These are phyloP conservation scores for Bondarzewia mesenterica DNA, from an alignment of 1,284 basidiomycete species.

Conservation along the genomic window DNA sequence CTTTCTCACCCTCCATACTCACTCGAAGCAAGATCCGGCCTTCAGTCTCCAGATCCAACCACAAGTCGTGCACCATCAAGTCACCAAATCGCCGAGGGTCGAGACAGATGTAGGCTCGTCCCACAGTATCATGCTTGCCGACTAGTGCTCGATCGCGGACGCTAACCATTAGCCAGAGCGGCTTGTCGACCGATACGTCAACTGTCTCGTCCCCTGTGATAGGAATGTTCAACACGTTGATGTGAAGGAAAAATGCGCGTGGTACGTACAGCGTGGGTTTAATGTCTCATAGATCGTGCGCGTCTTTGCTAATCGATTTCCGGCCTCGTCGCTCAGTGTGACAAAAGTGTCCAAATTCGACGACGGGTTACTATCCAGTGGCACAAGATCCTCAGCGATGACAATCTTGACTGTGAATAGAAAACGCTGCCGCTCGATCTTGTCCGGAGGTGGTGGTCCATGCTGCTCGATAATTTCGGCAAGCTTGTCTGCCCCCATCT, in stretches of 20 bases:
- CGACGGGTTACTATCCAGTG: slow-evolving; percentile 63
- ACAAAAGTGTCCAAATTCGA: slow-evolving; percentile 85
- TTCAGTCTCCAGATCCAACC: slow-evolving; percentile 86
- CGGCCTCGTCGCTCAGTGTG: slow-evolving; percentile 89
- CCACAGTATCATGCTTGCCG: slow-evolving; percentile 87
- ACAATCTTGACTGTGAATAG: slow-evolving; percentile 94
- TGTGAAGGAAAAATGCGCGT: slow-evolving; percentile 20
- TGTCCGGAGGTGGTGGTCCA: slow-evolving; percentile 65
- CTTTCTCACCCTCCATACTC: slow-evolving; percentile 98
- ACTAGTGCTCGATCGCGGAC: slow-evolving; percentile 85
- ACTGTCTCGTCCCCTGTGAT: slow-evolving; percentile 89
- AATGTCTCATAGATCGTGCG: slow-evolving; percentile 91
- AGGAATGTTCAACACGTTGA: not conserved
- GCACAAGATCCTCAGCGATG: slow-evolving; percentile 78
- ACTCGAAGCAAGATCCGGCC: slow-evolving; percentile 84
- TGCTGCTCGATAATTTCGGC: slow-evolving; percentile 54
- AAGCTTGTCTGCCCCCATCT: slow-evolving; percentile 87
- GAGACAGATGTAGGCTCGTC: slow-evolving; percentile 86
- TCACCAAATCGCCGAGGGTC: slow-evolving; percentile 88
- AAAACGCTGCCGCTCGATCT: slow-evolving; percentile 57
- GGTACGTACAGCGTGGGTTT: slow-evolving; percentile 71
- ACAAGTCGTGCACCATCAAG: slow-evolving; percentile 85
- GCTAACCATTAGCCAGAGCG: slow-evolving; percentile 94
- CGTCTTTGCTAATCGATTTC: slow-evolving; percentile 89
- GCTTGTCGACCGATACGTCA: slow-evolving; percentile 84